These are phyloP conservation scores for Cryptococcus sp. DNA, from an alignment of 1,284 basidiomycete genomes.

Conservation along the genomic window DNA sequence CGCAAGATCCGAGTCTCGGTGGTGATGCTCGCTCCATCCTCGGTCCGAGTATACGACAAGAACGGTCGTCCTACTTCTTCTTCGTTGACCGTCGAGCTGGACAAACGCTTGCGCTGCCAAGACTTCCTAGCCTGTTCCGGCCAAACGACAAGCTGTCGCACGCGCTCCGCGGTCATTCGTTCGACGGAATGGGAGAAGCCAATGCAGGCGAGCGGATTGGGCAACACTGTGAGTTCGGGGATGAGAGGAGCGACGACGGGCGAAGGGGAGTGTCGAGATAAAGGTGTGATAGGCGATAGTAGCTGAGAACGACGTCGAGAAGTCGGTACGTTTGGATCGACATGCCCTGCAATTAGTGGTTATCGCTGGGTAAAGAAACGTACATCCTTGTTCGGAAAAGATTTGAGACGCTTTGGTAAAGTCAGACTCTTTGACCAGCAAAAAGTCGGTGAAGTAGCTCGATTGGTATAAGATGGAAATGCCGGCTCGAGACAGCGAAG, in stretches of 20 bases:
- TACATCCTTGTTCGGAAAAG: slow-evolving; percentile 36
- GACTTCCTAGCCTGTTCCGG: slow-evolving; percentile 19
- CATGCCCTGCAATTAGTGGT: slow-evolving; percentile 17
- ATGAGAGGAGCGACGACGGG: slow-evolving; percentile 3
- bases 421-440: slow-evolving; percentile 53
- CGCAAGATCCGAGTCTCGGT: slow-evolving; percentile 35
- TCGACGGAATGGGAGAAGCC: slow-evolving; percentile 26
- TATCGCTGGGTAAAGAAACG: slow-evolving; percentile 10
- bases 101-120: slow-evolving; percentile 1
- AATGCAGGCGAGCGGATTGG: slow-evolving; percentile 33
- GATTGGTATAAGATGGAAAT: slow-evolving; percentile 81
- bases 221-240: slow-evolving; percentile 34
- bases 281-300: slow-evolving; percentile 11
- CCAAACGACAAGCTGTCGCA: slow-evolving; percentile 37
- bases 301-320: slow-evolving; percentile 21
- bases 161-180: slow-evolving; percentile 14
- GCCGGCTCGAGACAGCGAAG: slow-evolving; percentile 67
- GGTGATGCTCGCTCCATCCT: slow-evolving; percentile 34
- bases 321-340: slow-evolving; percentile 17
- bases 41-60: slow-evolving; percentile 37
- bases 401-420: slow-evolving; percentile 31
- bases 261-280: slow-evolving; percentile 2
- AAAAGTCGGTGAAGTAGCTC: slow-evolving; percentile 76
- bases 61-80: slow-evolving; percentile 24
- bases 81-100: background rate